Evolutionary conservation across 2,329 filamentous ascomycete genomes (phyloP).

Genomic region (Fusarium mundagurra): DNA sequence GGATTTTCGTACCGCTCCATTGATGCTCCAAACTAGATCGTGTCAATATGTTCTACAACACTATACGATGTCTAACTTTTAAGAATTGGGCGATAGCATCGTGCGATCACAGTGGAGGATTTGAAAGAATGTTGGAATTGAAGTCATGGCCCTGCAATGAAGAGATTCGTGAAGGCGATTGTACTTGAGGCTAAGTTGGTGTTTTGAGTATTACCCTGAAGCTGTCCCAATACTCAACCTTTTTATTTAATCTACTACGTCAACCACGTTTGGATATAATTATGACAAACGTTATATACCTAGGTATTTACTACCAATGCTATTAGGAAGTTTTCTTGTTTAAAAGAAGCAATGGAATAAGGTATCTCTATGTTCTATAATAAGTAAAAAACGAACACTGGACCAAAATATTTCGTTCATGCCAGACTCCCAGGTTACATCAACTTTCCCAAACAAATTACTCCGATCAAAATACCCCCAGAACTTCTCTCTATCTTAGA

Average conservation of each 20-base stretch:
- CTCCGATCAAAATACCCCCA: too few relatives aligned
- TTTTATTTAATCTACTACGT: not conserved
- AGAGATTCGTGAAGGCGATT: too few relatives aligned
- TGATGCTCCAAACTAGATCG: too few relatives aligned
- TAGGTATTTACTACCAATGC: fast-evolving
- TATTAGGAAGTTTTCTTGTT: fast-evolving
- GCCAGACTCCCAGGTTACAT: fast-evolving
- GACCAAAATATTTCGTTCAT: too few relatives aligned
- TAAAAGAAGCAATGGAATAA: too few relatives aligned
- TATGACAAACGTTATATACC: fast-evolving
- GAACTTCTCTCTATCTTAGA: not conserved
- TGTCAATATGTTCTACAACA: too few relatives aligned
- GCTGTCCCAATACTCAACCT: not conserved
- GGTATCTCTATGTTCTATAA: not conserved
- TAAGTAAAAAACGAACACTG: not conserved
- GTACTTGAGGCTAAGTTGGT: too few relatives aligned
- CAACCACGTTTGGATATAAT: fast-evolving
- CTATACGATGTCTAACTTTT: too few relatives aligned
- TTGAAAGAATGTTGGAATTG: too few relatives aligned
- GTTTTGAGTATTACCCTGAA: slow-evolving; percentile 13
- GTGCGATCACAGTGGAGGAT: too few relatives aligned
- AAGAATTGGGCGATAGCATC: too few relatives aligned
- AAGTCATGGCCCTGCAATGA: too few relatives aligned
- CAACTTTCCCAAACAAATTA: fast-evolving
- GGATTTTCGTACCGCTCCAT: not conserved